Evolutionary conservation across 306 rosid genomes (phyloP), one percentile per base, ranked within the genome.

Genomic region (Vigna hirtella): DNA sequence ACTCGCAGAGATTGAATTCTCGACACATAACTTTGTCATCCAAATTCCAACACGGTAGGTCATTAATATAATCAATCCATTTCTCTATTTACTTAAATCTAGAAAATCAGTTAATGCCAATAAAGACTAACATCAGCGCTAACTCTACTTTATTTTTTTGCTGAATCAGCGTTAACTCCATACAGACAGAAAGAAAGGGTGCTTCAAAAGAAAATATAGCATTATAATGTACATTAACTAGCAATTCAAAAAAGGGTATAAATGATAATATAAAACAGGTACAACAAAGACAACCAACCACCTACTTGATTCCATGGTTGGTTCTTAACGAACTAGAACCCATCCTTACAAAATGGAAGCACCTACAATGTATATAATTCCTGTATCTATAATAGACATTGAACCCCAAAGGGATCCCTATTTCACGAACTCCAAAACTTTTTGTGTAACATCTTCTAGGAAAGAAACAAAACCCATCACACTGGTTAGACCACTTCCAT

Each of bases 401-500:
- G 5, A 10, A 74, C 40, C 83, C 82, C 72, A 22, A 47, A 58
- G 71, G 58, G 81, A 45, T 34, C 82, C 76, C 83, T 89, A 89
- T 74, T 87, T 95, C 66, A 92, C 74, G 89, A 89, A 95, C 62
- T 92, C 97, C 70, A 91, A 55, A 42, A 89, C 98, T 59, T 88
- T 82, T 79, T 81, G 93, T 12, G 91, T 83, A 79, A 92, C 79
- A 40, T 93, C 93, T 55, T 92, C 90, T 57, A 87, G 90, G 72
- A 87, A 87, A 72, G 98, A 90, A 77, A 92, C 92, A 72, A 90
- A 92, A 83, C 98, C 98, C 92, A 86, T 86, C 52, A 92, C 89
- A 50, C 95, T 95, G 0, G 97, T 87, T 22, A 89, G 86, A 56
- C 98, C 93, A 63, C 95, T 95, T 81, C 98, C 97, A 51, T 95